These are phyloP conservation scores for Penstemon barbatus DNA, from an alignment of 257 asterid species.

Conservation along the genomic window DNA sequence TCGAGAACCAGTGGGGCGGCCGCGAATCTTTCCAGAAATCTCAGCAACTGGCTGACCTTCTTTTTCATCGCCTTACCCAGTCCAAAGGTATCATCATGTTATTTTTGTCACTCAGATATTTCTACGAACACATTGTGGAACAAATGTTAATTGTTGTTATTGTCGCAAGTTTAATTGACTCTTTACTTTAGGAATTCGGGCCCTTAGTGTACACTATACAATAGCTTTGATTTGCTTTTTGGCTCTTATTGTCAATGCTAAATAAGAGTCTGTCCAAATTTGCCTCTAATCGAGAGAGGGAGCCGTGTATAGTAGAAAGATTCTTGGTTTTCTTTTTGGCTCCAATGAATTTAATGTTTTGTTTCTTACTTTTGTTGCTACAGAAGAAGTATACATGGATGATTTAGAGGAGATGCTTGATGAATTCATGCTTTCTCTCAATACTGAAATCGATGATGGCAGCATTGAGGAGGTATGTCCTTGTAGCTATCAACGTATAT, in stretches of 20 bases:
- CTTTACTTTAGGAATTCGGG: too few relatives aligned
- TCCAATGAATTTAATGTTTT: neutral
- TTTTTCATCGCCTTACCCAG: conserved; percentile 47
- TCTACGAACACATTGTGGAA: too few relatives aligned
- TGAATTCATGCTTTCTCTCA: conserved; percentile 63
- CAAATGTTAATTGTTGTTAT: too few relatives aligned
- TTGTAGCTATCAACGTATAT: neutral
- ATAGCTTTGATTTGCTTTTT: too few relatives aligned
- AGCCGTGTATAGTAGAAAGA: too few relatives aligned
- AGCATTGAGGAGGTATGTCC: conserved; percentile 69
- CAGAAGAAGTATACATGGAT: conserved; percentile 60
- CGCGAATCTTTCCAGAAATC: conserved; percentile 52
- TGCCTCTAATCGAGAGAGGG: too few relatives aligned
- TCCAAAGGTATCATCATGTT: conserved; percentile 48
- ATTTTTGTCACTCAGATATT: too few relatives aligned
- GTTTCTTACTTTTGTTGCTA: neutral
- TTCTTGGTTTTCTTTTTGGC: neutral
- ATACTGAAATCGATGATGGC: conserved; percentile 61
- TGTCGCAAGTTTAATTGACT: too few relatives aligned
- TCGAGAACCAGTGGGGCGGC: conserved; percentile 77
- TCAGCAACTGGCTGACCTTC: conserved; percentile 37
- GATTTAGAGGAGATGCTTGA: conserved; percentile 68
- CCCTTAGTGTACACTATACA: too few relatives aligned
- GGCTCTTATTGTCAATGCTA: too few relatives aligned
- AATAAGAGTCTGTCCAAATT: too few relatives aligned